Conservation (phyloP, 768 basidiomycete species). For the Leccinum arenicola region DNA sequence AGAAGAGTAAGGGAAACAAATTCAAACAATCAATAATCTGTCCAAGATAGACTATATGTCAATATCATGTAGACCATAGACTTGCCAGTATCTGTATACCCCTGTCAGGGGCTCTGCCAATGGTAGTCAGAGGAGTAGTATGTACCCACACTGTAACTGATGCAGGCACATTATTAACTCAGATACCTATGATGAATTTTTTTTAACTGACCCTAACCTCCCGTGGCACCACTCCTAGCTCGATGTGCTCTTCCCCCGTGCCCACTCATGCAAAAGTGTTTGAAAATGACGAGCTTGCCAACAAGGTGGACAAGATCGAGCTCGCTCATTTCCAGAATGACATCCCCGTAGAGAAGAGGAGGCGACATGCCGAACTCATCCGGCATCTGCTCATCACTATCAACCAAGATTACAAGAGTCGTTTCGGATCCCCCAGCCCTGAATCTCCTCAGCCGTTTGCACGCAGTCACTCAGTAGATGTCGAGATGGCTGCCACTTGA, state of each 20-base stretch:
- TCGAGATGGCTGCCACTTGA: constrained; percentile 43
- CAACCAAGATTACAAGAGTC: constrained; percentile 58
- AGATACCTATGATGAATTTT: too few species aligned
- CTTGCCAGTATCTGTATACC: too few species aligned
- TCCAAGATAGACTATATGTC: too few species aligned
- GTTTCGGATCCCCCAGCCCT: constrained; percentile 33
- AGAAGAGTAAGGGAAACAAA: too few species aligned
- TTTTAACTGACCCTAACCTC: too few species aligned
- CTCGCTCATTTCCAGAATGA: constrained; percentile 37
- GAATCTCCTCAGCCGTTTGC: constrained; percentile 2
- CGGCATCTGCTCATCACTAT: constrained; percentile 63
- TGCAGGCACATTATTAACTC: too few species aligned
- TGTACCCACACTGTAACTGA: too few species aligned
- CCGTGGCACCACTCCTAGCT: constrained; percentile 34
- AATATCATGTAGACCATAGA: too few species aligned
- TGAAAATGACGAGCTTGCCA: constrained; percentile 38
- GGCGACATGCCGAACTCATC: constrained; percentile 66
- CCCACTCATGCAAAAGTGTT: constrained; percentile 28
- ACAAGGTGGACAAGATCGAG: constrained; percentile 50
- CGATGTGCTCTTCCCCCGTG: constrained; percentile 41
- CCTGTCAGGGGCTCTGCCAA: too few species aligned
- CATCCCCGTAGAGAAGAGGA: constrained; percentile 45
- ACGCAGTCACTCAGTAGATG: constrained; percentile 31
- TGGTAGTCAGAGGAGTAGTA: too few species aligned
- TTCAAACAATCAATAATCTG: too few species aligned